Evolutionary conservation across 2,329 filamentous ascomycete genomes (phyloP).

Genomic region (Sclerotinia spermophila): DNA sequence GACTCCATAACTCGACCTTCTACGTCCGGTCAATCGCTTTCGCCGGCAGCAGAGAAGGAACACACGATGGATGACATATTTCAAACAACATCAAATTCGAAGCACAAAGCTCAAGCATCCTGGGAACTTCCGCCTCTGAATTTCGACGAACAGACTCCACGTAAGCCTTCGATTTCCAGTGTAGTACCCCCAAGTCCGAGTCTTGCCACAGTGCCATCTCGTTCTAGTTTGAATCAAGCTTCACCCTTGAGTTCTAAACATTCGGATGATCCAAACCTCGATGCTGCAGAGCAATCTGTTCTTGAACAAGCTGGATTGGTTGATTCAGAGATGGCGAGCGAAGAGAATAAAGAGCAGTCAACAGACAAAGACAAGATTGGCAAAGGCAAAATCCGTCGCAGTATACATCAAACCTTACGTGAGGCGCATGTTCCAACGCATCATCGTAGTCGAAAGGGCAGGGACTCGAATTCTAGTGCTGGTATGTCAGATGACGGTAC

Average conservation of each 20-base stretch:
- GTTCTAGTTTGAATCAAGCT: slow-evolving; percentile 36
- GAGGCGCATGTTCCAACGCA: slow-evolving; percentile 66
- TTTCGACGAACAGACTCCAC: slow-evolving; percentile 38
- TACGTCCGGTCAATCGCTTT: slow-evolving; percentile 32
- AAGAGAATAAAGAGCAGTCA: slow-evolving; percentile 35
- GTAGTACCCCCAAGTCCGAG: slow-evolving; percentile 36
- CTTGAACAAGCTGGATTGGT: slow-evolving; percentile 65
- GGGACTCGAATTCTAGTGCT: slow-evolving; percentile 62
- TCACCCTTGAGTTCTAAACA: slow-evolving; percentile 29
- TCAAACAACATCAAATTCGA: slow-evolving; percentile 47
- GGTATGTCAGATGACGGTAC: slow-evolving; percentile 45
- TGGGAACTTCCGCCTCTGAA: slow-evolving; percentile 43
- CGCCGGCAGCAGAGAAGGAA: slow-evolving; percentile 37
- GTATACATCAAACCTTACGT: slow-evolving; percentile 82
- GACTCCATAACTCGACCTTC: slow-evolving; percentile 37
- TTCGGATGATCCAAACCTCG: slow-evolving; percentile 36
- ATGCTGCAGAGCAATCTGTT: slow-evolving; percentile 65
- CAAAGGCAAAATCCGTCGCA: slow-evolving; percentile 64
- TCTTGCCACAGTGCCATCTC: slow-evolving; percentile 37
- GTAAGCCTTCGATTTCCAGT: slow-evolving; percentile 46
- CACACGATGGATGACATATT: slow-evolving; percentile 46
- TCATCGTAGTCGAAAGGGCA: slow-evolving; percentile 72
- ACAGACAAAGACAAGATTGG: slow-evolving; percentile 37
- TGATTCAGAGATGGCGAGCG: slow-evolving; percentile 43
- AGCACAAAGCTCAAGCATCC: slow-evolving; percentile 42